These are phyloP conservation scores for Stropharia rugosoannulata DNA, from an alignment of 768 basidiomycete species.

Conservation along the genomic window DNA sequence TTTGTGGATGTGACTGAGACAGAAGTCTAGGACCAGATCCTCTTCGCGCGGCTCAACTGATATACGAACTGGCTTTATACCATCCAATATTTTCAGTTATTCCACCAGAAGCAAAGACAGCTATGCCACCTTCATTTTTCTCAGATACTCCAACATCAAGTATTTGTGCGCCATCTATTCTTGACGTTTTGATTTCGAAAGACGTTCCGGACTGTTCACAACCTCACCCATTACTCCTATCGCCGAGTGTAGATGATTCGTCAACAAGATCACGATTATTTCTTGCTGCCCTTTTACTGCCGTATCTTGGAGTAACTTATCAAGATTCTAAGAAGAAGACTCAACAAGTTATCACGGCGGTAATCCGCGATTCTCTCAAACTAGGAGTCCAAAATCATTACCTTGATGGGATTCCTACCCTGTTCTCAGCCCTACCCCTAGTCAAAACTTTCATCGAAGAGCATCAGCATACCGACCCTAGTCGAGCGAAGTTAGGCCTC, in stretches of 20 bases:
- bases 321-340: constrained; percentile 63
- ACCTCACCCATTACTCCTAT: constrained; percentile 48
- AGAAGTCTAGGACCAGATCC: constrained; percentile 69
- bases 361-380: constrained; percentile 83
- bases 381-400: constrained; percentile 77
- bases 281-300: constrained; percentile 75
- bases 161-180: constrained; percentile 56
- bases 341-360: constrained; percentile 59
- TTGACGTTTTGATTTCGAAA: constrained; percentile 46
- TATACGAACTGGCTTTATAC: constrained; percentile 72
- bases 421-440: constrained; percentile 55
- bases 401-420: constrained; percentile 69
- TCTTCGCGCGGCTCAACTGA: constrained; percentile 68
- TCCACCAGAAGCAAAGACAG: constrained; percentile 39
- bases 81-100: constrained; percentile 59
- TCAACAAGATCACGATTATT: constrained; percentile 62
- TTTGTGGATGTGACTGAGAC: neutral
- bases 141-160: constrained; percentile 36
- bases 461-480: constrained; percentile 2
- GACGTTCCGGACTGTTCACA: constrained; percentile 31
- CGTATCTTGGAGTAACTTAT: constrained; percentile 62
- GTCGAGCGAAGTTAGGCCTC: constrained; percentile 45
- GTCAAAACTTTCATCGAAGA: constrained; percentile 14
- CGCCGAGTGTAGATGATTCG: constrained; percentile 33
- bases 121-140: constrained; percentile 39